Conservation (phyloP, 768 basidiomycete genomes). For the Russula vinacea region DNA sequence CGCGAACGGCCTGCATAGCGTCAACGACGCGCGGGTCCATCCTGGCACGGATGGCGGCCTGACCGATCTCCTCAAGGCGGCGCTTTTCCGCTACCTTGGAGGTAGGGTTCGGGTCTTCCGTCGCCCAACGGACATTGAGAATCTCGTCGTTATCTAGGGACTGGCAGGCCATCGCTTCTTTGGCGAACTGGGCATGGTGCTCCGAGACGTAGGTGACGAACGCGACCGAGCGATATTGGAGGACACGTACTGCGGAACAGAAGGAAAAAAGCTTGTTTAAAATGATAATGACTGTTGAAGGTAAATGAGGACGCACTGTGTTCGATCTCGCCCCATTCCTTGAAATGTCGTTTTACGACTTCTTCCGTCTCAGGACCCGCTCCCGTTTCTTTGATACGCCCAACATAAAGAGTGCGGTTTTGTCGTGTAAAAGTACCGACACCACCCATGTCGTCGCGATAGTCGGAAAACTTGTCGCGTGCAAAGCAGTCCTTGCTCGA, state of each 20-base stretch:
- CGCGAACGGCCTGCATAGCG: conserved; percentile 80
- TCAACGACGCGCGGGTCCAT: conserved; percentile 89
- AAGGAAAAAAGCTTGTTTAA: background rate
- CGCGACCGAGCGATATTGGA: conserved; percentile 92
- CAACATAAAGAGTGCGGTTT: conserved; percentile 93
- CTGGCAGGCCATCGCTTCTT: conserved; percentile 98
- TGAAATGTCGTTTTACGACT: conserved; percentile 86
- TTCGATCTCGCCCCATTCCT: conserved; percentile 93
- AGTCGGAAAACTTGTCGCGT: conserved; percentile 94
- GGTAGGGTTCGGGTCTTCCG: conserved; percentile 95
- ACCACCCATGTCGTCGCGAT: conserved; percentile 99
- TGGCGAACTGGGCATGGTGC: conserved; percentile 88
- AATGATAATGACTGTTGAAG: background rate
- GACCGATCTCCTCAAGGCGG: conserved; percentile 78
- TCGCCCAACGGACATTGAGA: conserved; percentile 98
- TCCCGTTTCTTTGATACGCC: conserved; percentile 89
- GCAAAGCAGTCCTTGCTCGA: conserved; percentile 96
- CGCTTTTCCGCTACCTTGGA: conserved; percentile 83
- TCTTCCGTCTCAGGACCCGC: conserved; percentile 88
- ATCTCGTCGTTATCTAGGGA: conserved; percentile 97
- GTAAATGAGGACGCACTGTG: conserved; percentile 58
- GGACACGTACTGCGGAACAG: conserved; percentile 63
- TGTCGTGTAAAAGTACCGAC: conserved; percentile 94
- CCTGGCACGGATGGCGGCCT: conserved; percentile 76
- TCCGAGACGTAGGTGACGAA: conserved; percentile 95